A percentile compares a stretch with the other conserved stretches of the same genome.
Conservation (phyloP, 805 yeast genomes). For the Hanseniaspora guilliermondii region DNA sequence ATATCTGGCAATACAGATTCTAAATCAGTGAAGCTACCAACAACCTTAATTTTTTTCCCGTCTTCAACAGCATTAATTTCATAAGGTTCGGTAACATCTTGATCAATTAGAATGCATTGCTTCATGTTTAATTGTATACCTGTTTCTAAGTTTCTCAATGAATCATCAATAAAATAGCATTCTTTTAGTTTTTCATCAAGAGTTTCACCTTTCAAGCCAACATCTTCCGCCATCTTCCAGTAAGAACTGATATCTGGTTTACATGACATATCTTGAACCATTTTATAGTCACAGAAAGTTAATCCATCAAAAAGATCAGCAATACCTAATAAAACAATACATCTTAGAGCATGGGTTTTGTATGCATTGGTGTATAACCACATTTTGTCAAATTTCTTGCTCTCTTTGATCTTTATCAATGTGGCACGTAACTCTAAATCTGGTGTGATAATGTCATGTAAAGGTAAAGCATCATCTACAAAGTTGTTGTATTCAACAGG, state of each 20-base stretch:
- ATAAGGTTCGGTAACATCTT: conserved; percentile 32
- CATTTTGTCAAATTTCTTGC: conserved; percentile 51
- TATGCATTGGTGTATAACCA: conserved; percentile 96
- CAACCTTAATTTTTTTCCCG: conserved; percentile 5
- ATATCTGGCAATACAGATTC: conserved; percentile 5
- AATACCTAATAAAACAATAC: conserved; percentile 63
- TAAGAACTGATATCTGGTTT: conserved; percentile 76
- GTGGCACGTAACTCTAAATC: conserved; percentile 41
- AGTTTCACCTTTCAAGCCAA: conserved; percentile 33
- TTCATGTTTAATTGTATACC: conserved; percentile 65
- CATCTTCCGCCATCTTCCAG: conserved; percentile 48
- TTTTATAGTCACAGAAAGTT: conserved; percentile 75
- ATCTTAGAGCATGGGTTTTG: conserved; percentile 76
- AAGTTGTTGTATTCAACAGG: conserved; percentile 77
- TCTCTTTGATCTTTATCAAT: conserved; percentile 33
- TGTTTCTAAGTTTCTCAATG: conserved; percentile 63
- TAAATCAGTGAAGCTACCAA: conserved; percentile 1
- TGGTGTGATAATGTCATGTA: conserved; percentile 63
- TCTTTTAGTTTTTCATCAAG: conserved; percentile 31
- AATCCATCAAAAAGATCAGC: conserved; percentile 93
- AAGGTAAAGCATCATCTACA: conserved; percentile 87
- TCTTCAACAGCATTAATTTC: conserved; percentile 2
- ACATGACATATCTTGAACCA: conserved; percentile 56
- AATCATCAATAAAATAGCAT: conserved; percentile 78
- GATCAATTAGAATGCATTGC: conserved; percentile 61